Percentiles rank a stretch among this genome's conserved stretches.
phyloP scores from a whole-genome alignment of 83 land plant genomes.

The Picea mariana region DNA sequence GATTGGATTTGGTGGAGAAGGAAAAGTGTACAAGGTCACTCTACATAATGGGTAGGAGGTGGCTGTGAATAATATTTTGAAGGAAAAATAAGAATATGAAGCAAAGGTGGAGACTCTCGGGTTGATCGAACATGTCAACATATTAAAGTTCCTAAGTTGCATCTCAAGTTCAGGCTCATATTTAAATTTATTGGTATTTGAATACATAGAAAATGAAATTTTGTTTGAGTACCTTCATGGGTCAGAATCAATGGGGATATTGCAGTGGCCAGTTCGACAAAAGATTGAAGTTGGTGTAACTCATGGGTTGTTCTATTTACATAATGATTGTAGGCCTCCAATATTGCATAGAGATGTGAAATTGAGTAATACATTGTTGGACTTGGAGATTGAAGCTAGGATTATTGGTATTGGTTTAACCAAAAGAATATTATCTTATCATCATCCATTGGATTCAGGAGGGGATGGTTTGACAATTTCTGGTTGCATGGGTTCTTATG shows the following conservation, averaged over 20 bases:
- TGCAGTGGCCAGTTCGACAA: constrained; percentile 56
- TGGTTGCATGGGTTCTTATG: too few relatives aligned
- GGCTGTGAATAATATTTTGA: constrained; percentile 72
- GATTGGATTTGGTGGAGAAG: constrained; percentile 43
- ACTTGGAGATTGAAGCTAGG: too few relatives aligned
- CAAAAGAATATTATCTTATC: too few relatives aligned
- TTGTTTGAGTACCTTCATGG: neutral
- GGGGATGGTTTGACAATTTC: too few relatives aligned
- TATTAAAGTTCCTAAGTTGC: constrained; percentile 36
- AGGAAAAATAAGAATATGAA: neutral
- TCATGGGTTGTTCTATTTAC: constrained; percentile 56
- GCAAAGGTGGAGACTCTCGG: neutral
- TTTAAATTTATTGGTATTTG: too few relatives aligned
- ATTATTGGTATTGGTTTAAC: too few relatives aligned
- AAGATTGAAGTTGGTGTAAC: constrained; percentile 57
- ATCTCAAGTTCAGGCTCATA: constrained; percentile 20
- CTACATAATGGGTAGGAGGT: constrained; percentile 49
- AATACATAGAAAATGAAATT: neutral
- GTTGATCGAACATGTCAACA: constrained; percentile 26
- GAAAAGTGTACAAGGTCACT: neutral
- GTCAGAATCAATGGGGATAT: neutral
- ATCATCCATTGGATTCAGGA: too few relatives aligned
- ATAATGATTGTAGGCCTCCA: constrained; percentile 55
- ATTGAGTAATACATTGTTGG: constrained; percentile 48
- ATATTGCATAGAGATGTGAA: constrained; percentile 51